A percentile compares a stretch with the other conserved stretches of the same genome.
phyloP scores from a whole-genome alignment of 768 basidiomycete genomes.

The Podaxis sp. region DNA sequence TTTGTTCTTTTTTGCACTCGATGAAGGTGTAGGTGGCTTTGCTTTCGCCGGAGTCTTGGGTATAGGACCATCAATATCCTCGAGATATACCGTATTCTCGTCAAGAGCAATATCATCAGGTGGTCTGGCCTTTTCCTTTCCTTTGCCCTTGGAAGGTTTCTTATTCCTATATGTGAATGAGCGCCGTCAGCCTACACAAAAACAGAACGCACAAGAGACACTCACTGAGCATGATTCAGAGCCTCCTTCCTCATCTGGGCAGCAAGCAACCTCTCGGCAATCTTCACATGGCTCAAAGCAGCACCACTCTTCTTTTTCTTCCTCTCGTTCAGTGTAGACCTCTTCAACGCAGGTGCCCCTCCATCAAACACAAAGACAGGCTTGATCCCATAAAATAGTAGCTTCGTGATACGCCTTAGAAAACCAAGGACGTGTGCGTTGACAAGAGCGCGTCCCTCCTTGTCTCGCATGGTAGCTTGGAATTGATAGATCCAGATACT shows the following conservation, averaged over 20 bases:
- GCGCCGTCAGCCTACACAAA: not conserved
- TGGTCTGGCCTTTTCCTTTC: slow-evolving; percentile 38
- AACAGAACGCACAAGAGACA: slow-evolving; percentile 26
- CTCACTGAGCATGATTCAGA: slow-evolving; percentile 59
- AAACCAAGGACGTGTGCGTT: slow-evolving; percentile 96
- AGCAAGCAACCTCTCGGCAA: slow-evolving; percentile 90
- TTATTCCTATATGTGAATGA: slow-evolving; percentile 3
- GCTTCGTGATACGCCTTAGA: slow-evolving; percentile 86
- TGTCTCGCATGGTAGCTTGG: slow-evolving; percentile 98
- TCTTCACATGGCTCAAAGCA: slow-evolving; percentile 75
- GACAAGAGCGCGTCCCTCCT: slow-evolving; percentile 84
- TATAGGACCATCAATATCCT: slow-evolving; percentile 66
- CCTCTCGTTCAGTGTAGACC: slow-evolving; percentile 81
- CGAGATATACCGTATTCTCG: slow-evolving; percentile 81
- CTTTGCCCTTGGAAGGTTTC: slow-evolving; percentile 25
- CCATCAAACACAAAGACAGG: slow-evolving; percentile 99
- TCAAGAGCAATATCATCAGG: slow-evolving; percentile 49
- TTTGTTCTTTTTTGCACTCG: slow-evolving; percentile 57
- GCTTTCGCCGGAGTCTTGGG: slow-evolving; percentile 51
- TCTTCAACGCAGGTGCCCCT: slow-evolving; percentile 89
- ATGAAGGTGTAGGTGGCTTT: slow-evolving; percentile 33
- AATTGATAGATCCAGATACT: slow-evolving; percentile 99
- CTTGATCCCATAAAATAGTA: slow-evolving; percentile 96
- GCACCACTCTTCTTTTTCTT: slow-evolving; percentile 92
- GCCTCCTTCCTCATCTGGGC: slow-evolving; percentile 92